These are phyloP conservation scores for Penicillium verrucosum DNA, from an alignment of 2,329 filamentous ascomycete genomes.

Conservation along the genomic window DNA sequence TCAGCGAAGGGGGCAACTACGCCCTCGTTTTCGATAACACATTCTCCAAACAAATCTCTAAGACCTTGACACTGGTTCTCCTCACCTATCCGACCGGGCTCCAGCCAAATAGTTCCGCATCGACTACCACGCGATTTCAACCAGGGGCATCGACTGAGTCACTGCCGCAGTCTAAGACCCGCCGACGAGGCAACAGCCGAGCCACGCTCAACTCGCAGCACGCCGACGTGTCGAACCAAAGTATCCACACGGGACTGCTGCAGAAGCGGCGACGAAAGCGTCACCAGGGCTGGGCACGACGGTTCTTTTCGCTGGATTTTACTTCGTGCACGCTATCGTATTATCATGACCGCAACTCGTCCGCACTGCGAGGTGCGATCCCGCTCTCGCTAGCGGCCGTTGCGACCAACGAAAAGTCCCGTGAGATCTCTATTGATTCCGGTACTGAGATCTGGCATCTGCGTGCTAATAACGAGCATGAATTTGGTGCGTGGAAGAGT, in stretches of 20 bases:
- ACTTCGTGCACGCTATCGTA: constrained; percentile 93
- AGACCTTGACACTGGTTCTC: constrained; percentile 91
- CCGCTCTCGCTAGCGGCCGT: constrained; percentile 88
- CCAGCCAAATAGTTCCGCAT: constrained; percentile 46
- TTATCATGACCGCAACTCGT: constrained; percentile 91
- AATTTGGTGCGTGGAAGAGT: constrained; percentile 83
- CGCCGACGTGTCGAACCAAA: constrained; percentile 33
- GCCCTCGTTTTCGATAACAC: constrained; percentile 98
- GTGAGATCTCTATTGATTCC: constrained; percentile 94
- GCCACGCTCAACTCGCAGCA: constrained; percentile 25
- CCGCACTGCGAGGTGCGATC: constrained; percentile 85
- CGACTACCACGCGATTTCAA: constrained; percentile 42
- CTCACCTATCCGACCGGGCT: constrained; percentile 84
- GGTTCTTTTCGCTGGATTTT: constrained; percentile 96
- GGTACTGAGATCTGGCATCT: constrained; percentile 97
- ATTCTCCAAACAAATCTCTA: constrained; percentile 91
- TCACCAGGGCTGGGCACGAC: constrained; percentile 85
- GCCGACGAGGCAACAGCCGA: constrained; percentile 31
- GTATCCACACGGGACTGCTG: constrained; percentile 78
- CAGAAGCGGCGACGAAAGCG: constrained; percentile 90
- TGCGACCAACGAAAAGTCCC: constrained; percentile 78
- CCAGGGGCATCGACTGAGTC: constrained; percentile 52
- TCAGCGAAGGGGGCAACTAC: constrained; percentile 83
- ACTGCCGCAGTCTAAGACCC: constrained; percentile 39
- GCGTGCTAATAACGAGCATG: constrained; percentile 73